Percentiles rank a stretch among this genome's conserved stretches.
phyloP scores from a whole-genome alignment of 495 filamentous ascomycete genomes.

The Podospora conica region DNA sequence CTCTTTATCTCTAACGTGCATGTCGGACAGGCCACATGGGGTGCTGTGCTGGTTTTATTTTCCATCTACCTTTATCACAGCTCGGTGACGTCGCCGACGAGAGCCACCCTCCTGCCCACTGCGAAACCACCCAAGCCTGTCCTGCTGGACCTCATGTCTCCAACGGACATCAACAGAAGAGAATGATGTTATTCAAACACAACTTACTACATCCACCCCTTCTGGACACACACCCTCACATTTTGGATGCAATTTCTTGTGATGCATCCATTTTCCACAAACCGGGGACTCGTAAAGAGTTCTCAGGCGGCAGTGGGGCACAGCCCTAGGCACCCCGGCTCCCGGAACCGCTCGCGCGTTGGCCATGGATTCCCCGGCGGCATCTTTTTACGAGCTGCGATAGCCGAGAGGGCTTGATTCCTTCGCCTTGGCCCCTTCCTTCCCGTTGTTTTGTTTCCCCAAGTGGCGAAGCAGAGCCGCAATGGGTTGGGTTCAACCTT shows the following conservation, averaged over 20 bases:
- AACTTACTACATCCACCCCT: background rate
- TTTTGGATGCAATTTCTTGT: background rate
- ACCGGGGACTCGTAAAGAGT: background rate
- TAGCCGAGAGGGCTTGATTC: background rate
- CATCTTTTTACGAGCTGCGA: background rate
- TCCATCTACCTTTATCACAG: constrained; percentile 22
- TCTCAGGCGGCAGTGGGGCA: background rate
- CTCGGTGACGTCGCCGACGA: background rate
- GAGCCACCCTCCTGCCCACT: constrained; percentile 11
- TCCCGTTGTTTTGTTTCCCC: background rate
- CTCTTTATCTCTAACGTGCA: background rate
- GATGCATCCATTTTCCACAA: background rate
- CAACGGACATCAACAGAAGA: background rate
- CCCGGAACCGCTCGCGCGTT: background rate
- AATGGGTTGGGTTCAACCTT: background rate
- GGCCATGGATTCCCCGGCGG: background rate
- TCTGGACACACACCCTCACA: background rate
- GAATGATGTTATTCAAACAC: background rate
- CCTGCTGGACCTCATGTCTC: background rate
- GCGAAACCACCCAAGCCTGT: constrained; percentile 6
- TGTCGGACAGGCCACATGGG: constrained; percentile 13
- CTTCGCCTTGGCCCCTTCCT: too few species aligned
- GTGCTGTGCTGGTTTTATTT: constrained; percentile 16
- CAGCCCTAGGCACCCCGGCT: background rate
- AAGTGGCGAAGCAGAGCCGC: background rate